A percentile compares a stretch with the other conserved stretches of the same genome.
Conservation (phyloP, 345 rosid genomes). For the Isatis tinctoria region DNA sequence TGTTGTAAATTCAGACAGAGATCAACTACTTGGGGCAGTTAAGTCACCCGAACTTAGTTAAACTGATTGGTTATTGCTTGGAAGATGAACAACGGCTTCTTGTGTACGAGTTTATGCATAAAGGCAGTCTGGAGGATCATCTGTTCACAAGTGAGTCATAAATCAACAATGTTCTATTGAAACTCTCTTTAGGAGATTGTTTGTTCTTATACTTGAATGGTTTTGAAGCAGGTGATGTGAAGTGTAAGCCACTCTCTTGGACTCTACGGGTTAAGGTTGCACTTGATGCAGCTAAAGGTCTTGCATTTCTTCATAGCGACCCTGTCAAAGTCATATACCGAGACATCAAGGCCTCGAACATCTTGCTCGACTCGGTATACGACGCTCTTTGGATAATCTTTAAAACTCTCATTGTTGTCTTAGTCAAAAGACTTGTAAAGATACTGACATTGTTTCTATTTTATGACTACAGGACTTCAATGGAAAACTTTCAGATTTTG, state of each 20-base stretch:
- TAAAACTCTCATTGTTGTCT: not conserved
- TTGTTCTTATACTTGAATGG: conserved; percentile 2
- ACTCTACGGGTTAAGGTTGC: conserved; percentile 73
- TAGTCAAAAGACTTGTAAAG: not conserved
- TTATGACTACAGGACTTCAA: conserved; percentile 47
- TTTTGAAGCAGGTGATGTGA: conserved; percentile 46
- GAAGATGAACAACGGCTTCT: conserved; percentile 93
- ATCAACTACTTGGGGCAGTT: conserved; percentile 83
- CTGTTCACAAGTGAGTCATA: conserved; percentile 65
- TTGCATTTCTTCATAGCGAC: conserved; percentile 86
- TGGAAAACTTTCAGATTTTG: conserved; percentile 89
- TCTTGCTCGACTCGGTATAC: conserved; percentile 73
- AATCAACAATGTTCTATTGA: not conserved
- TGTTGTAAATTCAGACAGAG: conserved; percentile 55
- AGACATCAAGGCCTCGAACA: conserved; percentile 82
- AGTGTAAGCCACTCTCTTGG: conserved; percentile 83
- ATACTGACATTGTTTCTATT: not conserved
- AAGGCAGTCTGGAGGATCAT: conserved; percentile 94
- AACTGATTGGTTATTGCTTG: conserved; percentile 81
- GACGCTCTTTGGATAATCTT: not conserved
- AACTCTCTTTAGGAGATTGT: not conserved
- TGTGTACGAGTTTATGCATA: conserved; percentile 91
- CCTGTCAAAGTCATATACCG: conserved; percentile 84
- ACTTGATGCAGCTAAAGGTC: conserved; percentile 90
- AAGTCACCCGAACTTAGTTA: conserved; percentile 79